Evolutionary conservation across 768 basidiomycete genomes (phyloP).

Genomic region (Mrakia hoshinonis): DNA sequence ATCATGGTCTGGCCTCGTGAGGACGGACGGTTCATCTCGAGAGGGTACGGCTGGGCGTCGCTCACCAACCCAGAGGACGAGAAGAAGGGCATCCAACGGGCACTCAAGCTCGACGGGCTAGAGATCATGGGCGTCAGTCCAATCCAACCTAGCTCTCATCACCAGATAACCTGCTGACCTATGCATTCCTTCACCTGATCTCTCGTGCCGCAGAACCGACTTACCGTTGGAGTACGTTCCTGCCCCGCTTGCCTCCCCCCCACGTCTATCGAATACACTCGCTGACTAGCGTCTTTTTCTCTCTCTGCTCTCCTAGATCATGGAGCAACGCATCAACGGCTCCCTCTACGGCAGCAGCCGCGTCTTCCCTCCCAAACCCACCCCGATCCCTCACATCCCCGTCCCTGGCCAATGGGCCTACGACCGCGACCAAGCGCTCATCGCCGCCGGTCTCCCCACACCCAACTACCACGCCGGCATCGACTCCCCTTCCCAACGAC

Average conservation of each 20-base stretch:
- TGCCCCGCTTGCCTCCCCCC: no score
- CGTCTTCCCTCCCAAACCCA: background rate
- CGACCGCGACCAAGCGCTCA: background rate
- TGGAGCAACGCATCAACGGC: background rate
- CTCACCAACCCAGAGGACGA: background rate
- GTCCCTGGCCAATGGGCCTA: constrained; percentile 7
- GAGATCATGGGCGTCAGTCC: constrained; percentile 19
- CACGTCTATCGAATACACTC: no score
- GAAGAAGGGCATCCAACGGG: background rate
- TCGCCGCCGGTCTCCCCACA: background rate
- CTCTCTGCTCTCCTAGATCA: background rate
- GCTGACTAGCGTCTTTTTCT: background rate
- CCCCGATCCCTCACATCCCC: background rate
- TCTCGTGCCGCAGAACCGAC: no score
- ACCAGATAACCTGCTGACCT: no score
- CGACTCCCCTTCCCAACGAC: background rate
- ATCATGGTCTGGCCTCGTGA: constrained; percentile 10
- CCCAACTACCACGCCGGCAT: background rate
- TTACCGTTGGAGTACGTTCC: no score
- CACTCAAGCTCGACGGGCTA: background rate
- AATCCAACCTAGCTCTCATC: no score
- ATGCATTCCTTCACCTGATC: no score
- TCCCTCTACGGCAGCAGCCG: no score
- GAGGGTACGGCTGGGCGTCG: constrained; percentile 27
- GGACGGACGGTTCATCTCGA: constrained; percentile 17